Base-by-base conservation (phyloP, 2,329 filamentous ascomycete species). In the Fusarium illudens region DNA sequence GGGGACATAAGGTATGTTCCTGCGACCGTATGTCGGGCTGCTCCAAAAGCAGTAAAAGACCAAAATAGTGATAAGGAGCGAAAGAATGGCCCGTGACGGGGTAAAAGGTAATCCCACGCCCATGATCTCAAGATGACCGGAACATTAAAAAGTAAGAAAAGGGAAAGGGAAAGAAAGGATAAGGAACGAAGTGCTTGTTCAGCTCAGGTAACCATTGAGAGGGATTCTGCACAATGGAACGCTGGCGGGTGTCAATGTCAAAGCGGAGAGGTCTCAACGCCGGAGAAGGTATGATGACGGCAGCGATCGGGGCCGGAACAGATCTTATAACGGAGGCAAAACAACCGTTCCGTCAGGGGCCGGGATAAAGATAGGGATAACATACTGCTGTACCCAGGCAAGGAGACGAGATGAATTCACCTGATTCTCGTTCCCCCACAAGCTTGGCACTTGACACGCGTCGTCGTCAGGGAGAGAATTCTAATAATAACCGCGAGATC, bases 61-160 rank as follows among this genome's bases (percentile, higher is more conserved):
- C 1, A 74, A 9, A 0, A 49, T 19, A 9, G 64, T 51, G 8
- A 74, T 63, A 36, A 73, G 9, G 30, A 72, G 48, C 0, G 60
- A 67, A 9, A 73, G 17, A 33, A 67, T 39, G 13, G 60, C 65
- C 62, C 69, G 60, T 1, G 66, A 67, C 1, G 71, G 60, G 9
- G 61, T 60, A 22, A 73, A 71, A 4, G 68, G 71, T 11, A 72
- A 20, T n/a, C 60, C 67, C 6, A 72, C 68, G 12, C 65, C 71
- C 71, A 73, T 73, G 29, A 29, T 68, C 17, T 13, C 12, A 51
- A 22, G 33, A 6, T 2, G 39, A 2, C 13, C 17, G n/a, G 27
- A 12, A 39, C 6, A 25, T 48, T 20, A 7, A 36, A 36, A 51
- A 27, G 17, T 58, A 51, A 44, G 4, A 53, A 32, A 36, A 44